Base-by-base conservation (phyloP, 768 basidiomycete species). In the Coprinopsis cinerea region DNA sequence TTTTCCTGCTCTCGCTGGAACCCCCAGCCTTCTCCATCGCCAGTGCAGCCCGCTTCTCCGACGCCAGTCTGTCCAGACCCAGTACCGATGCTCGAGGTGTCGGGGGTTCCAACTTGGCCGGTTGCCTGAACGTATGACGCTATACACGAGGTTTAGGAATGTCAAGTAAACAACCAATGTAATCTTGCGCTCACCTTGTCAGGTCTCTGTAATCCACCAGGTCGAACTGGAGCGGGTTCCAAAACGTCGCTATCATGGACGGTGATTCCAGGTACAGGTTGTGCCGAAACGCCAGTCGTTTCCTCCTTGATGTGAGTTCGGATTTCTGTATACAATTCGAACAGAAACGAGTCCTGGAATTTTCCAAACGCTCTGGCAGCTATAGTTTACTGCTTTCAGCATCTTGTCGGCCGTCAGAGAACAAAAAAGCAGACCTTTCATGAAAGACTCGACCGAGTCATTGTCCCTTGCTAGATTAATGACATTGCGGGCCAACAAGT, bases 31-130 rank as follows among this genome's bases (percentile, higher is more conserved):
- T 71, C 40, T 65, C 64, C 39, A 59, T 53, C 7, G 72, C 68
- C 1, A 74, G 75, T 11, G 80, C 81, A 1, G 77, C 81, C 47
- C 92, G 74, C 67, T 97, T 99, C 62, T 96, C 92, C 42, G 78
- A 81, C 0, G 96, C 96, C 2, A 98, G 75, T 22, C 77, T 78
- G 61, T 99, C 94, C 4, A 98, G 73, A 2, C 95, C 94, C 1
- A 97, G 79, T 2, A 90, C 59, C 4, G 94, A 96, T 0, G 78
- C 68, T 41, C 89, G 75, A 0, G 89, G 88, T 13, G 88, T 88
- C 10, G 84, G 82, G 2, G 88, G 87, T 58, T 86, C 84, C 5
- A 87, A 65, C 7, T 77, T 83, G 4, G 79, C 79, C 1, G 90
- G 91, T 60, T 81, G 72, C 45, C 81, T 77, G 68, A 96, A 98